Conservation (phyloP, 2,329 filamentous ascomycete genomes). For the Dryadomyces quercivorus region DNA sequence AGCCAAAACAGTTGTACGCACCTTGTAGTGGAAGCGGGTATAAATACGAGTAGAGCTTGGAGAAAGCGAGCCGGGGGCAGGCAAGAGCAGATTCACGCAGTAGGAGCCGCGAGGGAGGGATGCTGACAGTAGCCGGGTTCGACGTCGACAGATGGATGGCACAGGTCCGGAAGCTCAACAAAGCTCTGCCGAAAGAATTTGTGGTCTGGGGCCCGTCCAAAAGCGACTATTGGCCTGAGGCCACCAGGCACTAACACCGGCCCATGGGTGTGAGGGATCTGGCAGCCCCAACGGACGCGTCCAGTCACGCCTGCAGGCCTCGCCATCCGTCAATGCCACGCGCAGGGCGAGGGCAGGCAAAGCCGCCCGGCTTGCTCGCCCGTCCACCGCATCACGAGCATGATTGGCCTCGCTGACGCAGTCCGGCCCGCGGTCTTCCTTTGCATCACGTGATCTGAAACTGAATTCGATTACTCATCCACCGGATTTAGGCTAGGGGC, state of each 20-base stretch:
- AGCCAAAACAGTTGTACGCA: neutral
- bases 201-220: neutral
- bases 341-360: no score
- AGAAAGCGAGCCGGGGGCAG: neutral
- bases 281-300: no score
- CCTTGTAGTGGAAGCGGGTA: neutral
- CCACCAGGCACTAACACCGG: neutral
- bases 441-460: neutral
- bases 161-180: neutral
- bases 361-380: no score
- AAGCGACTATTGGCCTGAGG: neutral
- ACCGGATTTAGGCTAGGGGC: neutral
- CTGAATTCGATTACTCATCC: neutral
- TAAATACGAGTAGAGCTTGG: neutral
- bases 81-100: neutral
- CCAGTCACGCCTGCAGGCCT: no score
- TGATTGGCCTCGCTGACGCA: no score
- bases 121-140: neutral
- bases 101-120: neutral
- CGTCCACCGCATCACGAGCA: no score
- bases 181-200: neutral
- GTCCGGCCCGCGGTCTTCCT: neutral
- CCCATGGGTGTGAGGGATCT: no score
- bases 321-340: no score
- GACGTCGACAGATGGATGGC: neutral